These are phyloP conservation scores for Xylaria flabelliformis DNA, from an alignment of 495 filamentous ascomycete genomes.

Conservation along the genomic window DNA sequence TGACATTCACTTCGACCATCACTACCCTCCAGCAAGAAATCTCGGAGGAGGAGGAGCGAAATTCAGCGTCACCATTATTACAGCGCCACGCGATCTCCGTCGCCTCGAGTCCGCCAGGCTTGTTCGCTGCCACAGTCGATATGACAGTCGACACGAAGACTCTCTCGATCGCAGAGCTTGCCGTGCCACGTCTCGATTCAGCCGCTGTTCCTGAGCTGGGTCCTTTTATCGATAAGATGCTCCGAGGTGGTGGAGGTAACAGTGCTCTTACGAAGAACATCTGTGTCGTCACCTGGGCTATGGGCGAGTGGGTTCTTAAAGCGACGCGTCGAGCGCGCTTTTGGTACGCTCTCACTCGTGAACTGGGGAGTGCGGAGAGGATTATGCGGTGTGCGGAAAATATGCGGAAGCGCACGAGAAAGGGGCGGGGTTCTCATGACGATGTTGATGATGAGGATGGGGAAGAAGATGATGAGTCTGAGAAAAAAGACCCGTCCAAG, in stretches of 20 bases:
- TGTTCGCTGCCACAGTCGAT: conserved; percentile 55
- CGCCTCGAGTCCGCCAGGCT: conserved; percentile 43
- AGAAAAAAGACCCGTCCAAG: conserved; percentile 20
- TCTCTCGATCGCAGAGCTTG: conserved; percentile 45
- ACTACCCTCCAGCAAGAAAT: conserved; percentile 43
- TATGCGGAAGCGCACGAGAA: conserved; percentile 35
- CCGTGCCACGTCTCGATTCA: conserved; percentile 51
- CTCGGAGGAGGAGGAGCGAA: conserved; percentile 20
- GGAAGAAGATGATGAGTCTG: conserved; percentile 8
- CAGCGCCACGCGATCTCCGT: conserved; percentile 51
- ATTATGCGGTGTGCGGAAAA: conserved; percentile 37
- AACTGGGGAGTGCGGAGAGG: conserved; percentile 43
- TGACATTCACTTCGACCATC: conserved; percentile 58
- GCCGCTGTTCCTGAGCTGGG: conserved; percentile 50
- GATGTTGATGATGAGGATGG: conserved; percentile 33
- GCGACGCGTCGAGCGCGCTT: conserved; percentile 52
- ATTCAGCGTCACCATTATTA: conserved; percentile 37
- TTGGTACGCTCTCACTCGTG: conserved; percentile 52
- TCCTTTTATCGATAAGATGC: conserved; percentile 45
- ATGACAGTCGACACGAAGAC: conserved; percentile 54
- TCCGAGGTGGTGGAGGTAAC: conserved; percentile 31
- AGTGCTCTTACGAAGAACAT: conserved; percentile 50
- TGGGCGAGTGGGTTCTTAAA: conserved; percentile 59
- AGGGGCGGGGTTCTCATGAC: conserved; percentile 17
- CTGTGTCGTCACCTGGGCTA: conserved; percentile 55